These are phyloP conservation scores for Boletus coccyginus DNA, from an alignment of 768 basidiomycete species.

Conservation along the genomic window DNA sequence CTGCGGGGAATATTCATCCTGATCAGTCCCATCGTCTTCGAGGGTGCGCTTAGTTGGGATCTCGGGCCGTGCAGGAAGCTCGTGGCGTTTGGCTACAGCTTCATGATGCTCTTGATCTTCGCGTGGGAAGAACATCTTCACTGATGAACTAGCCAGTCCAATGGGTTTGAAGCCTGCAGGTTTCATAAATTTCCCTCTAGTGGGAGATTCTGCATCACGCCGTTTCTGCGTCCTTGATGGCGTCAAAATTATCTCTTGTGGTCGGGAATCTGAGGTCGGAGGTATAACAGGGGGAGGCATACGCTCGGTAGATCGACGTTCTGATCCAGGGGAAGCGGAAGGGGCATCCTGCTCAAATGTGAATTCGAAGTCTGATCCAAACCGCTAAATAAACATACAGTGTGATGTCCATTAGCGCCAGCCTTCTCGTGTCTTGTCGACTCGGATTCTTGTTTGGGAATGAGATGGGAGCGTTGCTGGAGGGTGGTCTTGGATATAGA, in stretches of 20 bases:
- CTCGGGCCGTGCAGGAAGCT: slow-evolving; percentile 19
- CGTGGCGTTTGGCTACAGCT: slow-evolving; percentile 17
- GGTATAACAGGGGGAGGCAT: slow-evolving; percentile 35
- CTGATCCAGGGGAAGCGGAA: slow-evolving; percentile 21
- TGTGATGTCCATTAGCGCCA: slow-evolving; percentile 37
- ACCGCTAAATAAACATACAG: slow-evolving; percentile 17
- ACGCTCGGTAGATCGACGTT: slow-evolving; percentile 24
- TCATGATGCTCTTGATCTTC: slow-evolving; percentile 63
- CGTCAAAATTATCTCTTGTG: slow-evolving; percentile 9
- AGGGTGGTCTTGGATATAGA: slow-evolving; percentile 31
- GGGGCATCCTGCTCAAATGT: slow-evolving; percentile 16
- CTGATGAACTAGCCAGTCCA: slow-evolving; percentile 45
- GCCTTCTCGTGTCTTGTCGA: slow-evolving; percentile 36
- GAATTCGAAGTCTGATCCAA: slow-evolving; percentile 1
- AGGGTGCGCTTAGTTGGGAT: slow-evolving; percentile 28
- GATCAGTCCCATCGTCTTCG: slow-evolving; percentile 20
- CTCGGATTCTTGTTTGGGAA: slow-evolving; percentile 22
- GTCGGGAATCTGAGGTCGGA: slow-evolving; percentile 12
- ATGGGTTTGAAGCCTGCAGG: slow-evolving; percentile 68
- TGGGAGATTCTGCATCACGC: slow-evolving; percentile 17
- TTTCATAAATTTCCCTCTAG: slow-evolving; percentile 29
- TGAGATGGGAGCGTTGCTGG: slow-evolving; percentile 20
- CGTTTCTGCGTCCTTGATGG: slow-evolving; percentile 14
- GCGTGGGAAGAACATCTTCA: slow-evolving; percentile 80
- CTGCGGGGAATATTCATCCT: slow-evolving; percentile 17